Conservation (phyloP, 441 rosid genomes). For the Adansonia gregorii region DNA sequence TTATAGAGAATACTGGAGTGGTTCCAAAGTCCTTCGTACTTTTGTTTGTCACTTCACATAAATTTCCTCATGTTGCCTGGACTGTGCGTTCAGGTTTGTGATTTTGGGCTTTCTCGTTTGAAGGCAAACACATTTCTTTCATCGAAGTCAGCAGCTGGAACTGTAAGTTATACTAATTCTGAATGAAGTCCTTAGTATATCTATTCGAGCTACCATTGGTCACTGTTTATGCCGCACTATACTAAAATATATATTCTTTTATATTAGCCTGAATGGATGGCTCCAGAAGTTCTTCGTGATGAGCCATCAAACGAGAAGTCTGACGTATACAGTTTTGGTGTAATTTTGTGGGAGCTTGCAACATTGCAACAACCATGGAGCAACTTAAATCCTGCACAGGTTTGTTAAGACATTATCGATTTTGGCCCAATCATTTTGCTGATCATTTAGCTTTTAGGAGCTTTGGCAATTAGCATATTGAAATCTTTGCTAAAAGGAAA, state of each 20-base stretch:
- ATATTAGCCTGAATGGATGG: conserved; percentile 99
- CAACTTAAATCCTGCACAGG: conserved; percentile 96
- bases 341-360: conserved; percentile 96
- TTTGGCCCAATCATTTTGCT: conserved; percentile 1
- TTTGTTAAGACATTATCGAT: conserved; percentile 36
- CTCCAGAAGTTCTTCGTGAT: conserved; percentile 97
- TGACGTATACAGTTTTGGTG: conserved; percentile 95
- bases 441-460: neutral
- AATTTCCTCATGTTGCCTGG: conserved; percentile 27
- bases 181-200: conserved; percentile 24
- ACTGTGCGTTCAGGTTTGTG: conserved; percentile 73
- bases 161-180: conserved; percentile 68
- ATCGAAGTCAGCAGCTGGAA: conserved; percentile 98
- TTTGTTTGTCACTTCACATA: conserved; percentile 15
- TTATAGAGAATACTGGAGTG: neutral
- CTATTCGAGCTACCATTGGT: conserved; percentile 16
- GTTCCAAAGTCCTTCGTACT: neutral
- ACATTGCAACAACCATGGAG: conserved; percentile 97
- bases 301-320: conserved; percentile 98
- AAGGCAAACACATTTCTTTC: conserved; percentile 96
- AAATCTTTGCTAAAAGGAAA: neutral
- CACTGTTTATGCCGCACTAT: conserved; percentile 17
- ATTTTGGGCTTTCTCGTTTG: conserved; percentile 97
- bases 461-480: conserved; percentile 3
- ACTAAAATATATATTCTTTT: conserved; percentile 32